Evolutionary conservation across 805 yeast species (phyloP).

Genomic region (Ogataea haglerorum): DNA sequence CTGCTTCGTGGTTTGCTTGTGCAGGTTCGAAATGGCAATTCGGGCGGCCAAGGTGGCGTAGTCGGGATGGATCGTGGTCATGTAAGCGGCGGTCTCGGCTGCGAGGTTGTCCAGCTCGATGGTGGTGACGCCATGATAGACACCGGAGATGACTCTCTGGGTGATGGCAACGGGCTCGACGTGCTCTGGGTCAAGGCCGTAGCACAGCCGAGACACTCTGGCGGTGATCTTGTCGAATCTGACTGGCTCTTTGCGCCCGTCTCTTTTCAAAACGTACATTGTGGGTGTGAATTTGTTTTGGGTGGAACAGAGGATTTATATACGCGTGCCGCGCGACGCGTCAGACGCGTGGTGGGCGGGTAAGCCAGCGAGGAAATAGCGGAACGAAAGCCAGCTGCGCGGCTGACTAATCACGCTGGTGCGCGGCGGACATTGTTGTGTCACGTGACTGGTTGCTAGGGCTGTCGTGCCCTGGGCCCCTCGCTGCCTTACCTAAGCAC

Average conservation of each 20-base stretch:
- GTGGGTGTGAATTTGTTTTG: conserved; percentile 8
- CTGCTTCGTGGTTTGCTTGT: conserved; percentile 87
- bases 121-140: conserved; percentile 95
- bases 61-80: conserved; percentile 98
- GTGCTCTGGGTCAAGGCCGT: conserved; percentile 87
- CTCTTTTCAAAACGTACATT: conserved; percentile 88
- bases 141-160: conserved; percentile 93
- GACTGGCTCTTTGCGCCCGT: conserved; percentile 92
- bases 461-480: neutral
- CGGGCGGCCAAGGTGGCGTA: conserved; percentile 94
- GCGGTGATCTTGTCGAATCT: conserved; percentile 97
- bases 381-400: neutral
- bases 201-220: conserved; percentile 86
- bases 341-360: neutral
- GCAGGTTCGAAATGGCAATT: conserved; percentile 89
- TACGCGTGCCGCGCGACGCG: conserved; percentile 5
- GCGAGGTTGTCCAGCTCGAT: conserved; percentile 76
- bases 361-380: neutral
- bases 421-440: neutral
- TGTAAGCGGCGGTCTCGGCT: conserved; percentile 95
- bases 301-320: conserved; percentile 5
- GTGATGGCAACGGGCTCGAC: conserved; percentile 96
- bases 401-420: neutral
- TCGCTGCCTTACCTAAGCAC: conserved; percentile 10
- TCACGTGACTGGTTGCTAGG: conserved; percentile 3